phyloP scores from a whole-genome alignment of 352 stramenopile species.

The Blastocystis sp. region DNA sequence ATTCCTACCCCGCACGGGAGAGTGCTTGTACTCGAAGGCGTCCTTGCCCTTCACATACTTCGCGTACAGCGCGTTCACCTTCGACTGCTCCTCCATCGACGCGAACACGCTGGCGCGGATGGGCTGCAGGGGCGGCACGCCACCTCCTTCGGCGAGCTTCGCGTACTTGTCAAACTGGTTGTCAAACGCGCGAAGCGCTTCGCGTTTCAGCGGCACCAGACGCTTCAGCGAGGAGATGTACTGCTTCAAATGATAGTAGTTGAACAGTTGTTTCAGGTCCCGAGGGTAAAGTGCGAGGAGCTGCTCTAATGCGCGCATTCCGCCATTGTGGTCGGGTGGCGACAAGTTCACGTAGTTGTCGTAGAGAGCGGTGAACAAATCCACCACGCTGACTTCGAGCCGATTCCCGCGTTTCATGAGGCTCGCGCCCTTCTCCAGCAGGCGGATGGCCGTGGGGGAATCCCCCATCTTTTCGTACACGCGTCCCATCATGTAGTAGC shows the following conservation, averaged over 20 bases:
- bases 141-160: not conserved
- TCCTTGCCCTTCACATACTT: not conserved
- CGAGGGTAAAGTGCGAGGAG: conserved; percentile 28
- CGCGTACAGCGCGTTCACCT: conserved; percentile 29
- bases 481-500: conserved; percentile 62
- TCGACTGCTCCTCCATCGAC: conserved; percentile 23
- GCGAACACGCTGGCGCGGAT: conserved; percentile 55
- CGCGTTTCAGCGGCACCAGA: conserved; percentile 21
- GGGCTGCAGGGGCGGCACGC: conserved; percentile 3
- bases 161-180: not conserved
- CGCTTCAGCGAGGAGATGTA: conserved; percentile 54
- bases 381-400: conserved; percentile 45
- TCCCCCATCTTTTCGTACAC: conserved; percentile 38
- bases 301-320: conserved; percentile 40
- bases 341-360: conserved; percentile 30
- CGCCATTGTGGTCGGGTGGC: conserved; percentile 41
- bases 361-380: conserved; percentile 53
- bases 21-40: not conserved
- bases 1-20: not conserved
- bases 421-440: conserved; percentile 12
- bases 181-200: not conserved
- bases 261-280: conserved; percentile 47
- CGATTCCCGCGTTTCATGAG: conserved; percentile 45
- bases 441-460: not conserved
- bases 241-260: conserved; percentile 61